A percentile compares a stretch with the other conserved stretches of the same genome.
Conservation (phyloP, 345 rosid genomes). For the Citrus hindsii region DNA sequence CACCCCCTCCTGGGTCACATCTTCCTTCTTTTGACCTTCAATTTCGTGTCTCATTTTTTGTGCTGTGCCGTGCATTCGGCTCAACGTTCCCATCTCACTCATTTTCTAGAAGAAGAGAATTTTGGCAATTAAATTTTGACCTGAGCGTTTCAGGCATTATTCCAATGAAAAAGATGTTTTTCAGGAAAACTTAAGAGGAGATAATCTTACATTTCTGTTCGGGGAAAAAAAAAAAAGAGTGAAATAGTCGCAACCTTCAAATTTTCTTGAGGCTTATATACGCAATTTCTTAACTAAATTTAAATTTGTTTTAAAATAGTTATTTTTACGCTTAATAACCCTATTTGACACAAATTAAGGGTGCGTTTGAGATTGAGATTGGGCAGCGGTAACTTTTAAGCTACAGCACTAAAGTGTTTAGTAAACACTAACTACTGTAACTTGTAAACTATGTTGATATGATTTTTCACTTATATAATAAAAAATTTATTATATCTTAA, state of each 20-base stretch:
- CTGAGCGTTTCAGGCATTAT: background rate
- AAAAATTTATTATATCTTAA: too few species aligned
- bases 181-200: background rate
- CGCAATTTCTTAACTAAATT: background rate
- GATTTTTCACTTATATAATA: too few species aligned
- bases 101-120: background rate
- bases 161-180: background rate
- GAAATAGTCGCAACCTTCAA: background rate
- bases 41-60: background rate
- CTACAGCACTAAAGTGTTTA: too few species aligned
- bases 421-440: too few species aligned
- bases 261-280: background rate
- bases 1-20: background rate
- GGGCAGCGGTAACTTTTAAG: fast-evolving
- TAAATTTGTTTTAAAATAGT: background rate
- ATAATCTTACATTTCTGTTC: background rate
- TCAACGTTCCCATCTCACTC: background rate
- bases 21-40: background rate
- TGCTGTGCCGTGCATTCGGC: background rate
- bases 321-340: background rate
- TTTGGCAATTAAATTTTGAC: background rate
- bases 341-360: background rate
- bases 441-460: too few species aligned
- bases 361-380: fast-evolving
- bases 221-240: background rate